Conservation (phyloP, 2,329 filamentous ascomycete species). For the Paracorniculantispora psalliotae region DNA sequence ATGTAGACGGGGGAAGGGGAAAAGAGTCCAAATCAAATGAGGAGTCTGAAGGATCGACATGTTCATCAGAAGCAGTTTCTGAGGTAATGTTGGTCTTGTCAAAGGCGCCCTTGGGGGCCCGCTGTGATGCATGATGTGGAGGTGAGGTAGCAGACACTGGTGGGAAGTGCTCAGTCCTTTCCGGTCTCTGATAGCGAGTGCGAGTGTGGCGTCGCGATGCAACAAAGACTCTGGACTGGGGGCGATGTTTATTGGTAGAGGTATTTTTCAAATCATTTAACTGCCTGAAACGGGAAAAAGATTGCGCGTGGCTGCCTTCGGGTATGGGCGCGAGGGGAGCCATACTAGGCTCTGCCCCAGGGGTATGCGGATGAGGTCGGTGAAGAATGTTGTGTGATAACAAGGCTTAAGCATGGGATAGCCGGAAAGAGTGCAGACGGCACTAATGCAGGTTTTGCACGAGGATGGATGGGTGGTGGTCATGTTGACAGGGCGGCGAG, state of each 20-base stretch:
- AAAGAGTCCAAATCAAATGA: conserved; percentile 22
- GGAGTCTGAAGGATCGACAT: conserved; percentile 12
- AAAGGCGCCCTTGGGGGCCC: neutral
- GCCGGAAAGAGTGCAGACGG: conserved; percentile 1
- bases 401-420: conserved; percentile 14
- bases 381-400: conserved; percentile 15
- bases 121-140: neutral
- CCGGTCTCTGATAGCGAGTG: conserved; percentile 16
- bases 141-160: neutral
- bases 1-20: conserved; percentile 19
- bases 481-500: neutral
- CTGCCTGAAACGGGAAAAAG: conserved; percentile 16
- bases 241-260: conserved; percentile 19
- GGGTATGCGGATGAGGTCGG: conserved; percentile 1
- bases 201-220: conserved; percentile 23
- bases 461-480: neutral
- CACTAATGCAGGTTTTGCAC: conserved; percentile 2
- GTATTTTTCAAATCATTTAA: conserved; percentile 8
- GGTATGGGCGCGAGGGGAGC: conserved; percentile 25
- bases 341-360: conserved; percentile 22
- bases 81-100: conserved; percentile 3
- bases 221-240: conserved; percentile 24
- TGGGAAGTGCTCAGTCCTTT: neutral
- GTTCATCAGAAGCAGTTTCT: conserved; percentile 1
- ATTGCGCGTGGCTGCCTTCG: conserved; percentile 19